Percentiles rank a stretch among this genome's conserved stretches.
Conservation (phyloP, 2,329 filamentous ascomycete genomes). For the Stachybotrys chartarum region DNA sequence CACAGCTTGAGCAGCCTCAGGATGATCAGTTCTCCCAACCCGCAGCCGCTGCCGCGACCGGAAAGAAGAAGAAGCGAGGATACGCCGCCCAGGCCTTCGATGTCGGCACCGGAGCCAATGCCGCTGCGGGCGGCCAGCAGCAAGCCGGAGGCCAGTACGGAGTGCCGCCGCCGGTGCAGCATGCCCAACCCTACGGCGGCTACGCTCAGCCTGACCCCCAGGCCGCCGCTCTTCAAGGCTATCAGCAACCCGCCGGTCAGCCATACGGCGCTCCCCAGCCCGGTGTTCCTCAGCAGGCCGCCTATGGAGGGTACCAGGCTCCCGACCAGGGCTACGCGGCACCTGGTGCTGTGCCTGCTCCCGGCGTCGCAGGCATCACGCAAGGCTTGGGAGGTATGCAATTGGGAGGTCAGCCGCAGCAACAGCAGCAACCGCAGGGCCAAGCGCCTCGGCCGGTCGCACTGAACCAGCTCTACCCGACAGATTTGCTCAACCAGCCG, state of each 20-base stretch:
- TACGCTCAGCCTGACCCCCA: constrained; percentile 48
- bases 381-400: constrained; percentile 83
- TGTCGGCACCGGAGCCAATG: constrained; percentile 82
- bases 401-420: constrained; percentile 48
- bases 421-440: constrained; percentile 37
- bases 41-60: constrained; percentile 32
- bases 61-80: constrained; percentile 83
- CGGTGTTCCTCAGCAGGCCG: constrained; percentile 30
- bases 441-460: constrained; percentile 36
- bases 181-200: constrained; percentile 46
- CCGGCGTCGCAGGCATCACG: constrained; percentile 64
- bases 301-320: constrained; percentile 23
- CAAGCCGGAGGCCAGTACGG: constrained; percentile 36
- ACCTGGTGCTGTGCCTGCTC: constrained; percentile 32
- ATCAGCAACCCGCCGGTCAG: constrained; percentile 29
- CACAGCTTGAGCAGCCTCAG: constrained; percentile 33
- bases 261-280: constrained; percentile 37
- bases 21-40: constrained; percentile 25
- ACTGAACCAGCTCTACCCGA: constrained; percentile 86
- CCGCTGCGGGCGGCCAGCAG: constrained; percentile 42
- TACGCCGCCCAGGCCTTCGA: constrained; percentile 95
- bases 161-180: constrained; percentile 34
- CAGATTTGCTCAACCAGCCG: constrained; percentile 84
- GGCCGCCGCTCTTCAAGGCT: constrained; percentile 27
- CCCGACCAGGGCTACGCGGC: constrained; percentile 60